Conservation (phyloP, 116 monocot genomes). For the Zostera marina region DNA sequence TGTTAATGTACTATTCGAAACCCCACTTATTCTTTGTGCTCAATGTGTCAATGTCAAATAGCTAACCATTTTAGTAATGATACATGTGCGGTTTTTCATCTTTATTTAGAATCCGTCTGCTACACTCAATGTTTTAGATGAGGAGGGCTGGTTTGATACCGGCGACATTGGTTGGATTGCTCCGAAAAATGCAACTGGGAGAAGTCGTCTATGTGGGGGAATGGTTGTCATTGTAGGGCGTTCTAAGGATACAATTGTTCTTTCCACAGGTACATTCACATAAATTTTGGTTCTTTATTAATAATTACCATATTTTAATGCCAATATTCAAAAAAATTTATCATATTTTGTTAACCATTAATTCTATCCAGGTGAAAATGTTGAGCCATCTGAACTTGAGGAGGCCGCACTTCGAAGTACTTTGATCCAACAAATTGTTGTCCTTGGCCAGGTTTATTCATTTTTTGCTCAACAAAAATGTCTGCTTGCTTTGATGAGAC, state of each 20-base stretch:
- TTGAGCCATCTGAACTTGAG: conserved; percentile 85
- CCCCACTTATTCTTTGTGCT: neutral
- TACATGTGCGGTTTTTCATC: neutral
- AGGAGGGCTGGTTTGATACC: conserved; percentile 81
- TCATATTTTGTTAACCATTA: neutral
- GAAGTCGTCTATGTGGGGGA: conserved; percentile 61
- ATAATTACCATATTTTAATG: neutral
- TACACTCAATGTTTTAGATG: conserved; percentile 56
- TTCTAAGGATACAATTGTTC: conserved; percentile 93
- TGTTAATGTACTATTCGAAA: neutral
- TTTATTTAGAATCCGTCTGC: conserved; percentile 44
- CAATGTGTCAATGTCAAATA: neutral
- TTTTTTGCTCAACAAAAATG: neutral
- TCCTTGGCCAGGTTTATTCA: conserved; percentile 84
- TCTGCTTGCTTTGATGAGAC: neutral
- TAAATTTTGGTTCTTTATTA: neutral
- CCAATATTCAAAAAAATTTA: too few species aligned
- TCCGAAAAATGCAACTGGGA: conserved; percentile 35
- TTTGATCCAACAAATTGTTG: conserved; percentile 78
- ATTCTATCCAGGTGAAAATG: conserved; percentile 66
- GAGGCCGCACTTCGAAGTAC: conserved; percentile 73
- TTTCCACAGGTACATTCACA: conserved; percentile 65
- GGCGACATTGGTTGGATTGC: conserved; percentile 95
- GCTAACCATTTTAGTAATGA: neutral
- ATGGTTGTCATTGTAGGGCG: conserved; percentile 95